Percentiles rank a stretch among this genome's conserved stretches.
Evolutionary conservation across 179 eudicot species (phyloP).

Genomic region (Spinacia oleracea): DNA sequence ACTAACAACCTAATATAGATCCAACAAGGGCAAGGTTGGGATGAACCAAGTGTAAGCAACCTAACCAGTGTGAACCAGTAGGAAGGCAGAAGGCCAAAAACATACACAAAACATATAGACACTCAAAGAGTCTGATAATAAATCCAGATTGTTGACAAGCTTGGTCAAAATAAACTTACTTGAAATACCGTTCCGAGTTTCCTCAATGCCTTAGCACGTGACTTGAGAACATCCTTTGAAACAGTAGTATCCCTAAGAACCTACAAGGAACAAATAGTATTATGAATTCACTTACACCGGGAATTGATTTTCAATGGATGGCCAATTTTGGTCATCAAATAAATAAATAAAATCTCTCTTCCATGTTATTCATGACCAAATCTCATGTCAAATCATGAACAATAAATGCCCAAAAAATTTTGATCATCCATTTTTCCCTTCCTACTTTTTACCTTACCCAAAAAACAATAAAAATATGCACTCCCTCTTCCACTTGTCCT

Average conservation of each 20-base stretch:
- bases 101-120: not conserved
- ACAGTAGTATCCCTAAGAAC: constrained; percentile 76
- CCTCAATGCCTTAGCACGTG: constrained; percentile 77
- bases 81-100: not conserved
- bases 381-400: too few relatives aligned
- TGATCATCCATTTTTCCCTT: too few relatives aligned
- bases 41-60: not conserved
- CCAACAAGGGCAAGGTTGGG: not conserved
- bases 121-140: not conserved
- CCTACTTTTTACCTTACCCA: too few relatives aligned
- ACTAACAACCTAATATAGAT: not conserved
- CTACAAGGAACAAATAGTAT: constrained; percentile 36
- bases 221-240: constrained; percentile 65
- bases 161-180: constrained; percentile 42
- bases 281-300: constrained; percentile 1
- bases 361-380: too few relatives aligned
- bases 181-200: constrained; percentile 89
- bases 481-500: too few relatives aligned
- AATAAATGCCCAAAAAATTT: too few relatives aligned
- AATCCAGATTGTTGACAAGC: not conserved
- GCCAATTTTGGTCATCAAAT: too few relatives aligned
- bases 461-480: too few relatives aligned
- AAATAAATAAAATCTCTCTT: too few relatives aligned
- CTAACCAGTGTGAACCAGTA: not conserved
- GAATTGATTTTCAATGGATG: not conserved